phyloP scores from a whole-genome alignment of 768 basidiomycete species.

The Leccinum barrowsii region DNA sequence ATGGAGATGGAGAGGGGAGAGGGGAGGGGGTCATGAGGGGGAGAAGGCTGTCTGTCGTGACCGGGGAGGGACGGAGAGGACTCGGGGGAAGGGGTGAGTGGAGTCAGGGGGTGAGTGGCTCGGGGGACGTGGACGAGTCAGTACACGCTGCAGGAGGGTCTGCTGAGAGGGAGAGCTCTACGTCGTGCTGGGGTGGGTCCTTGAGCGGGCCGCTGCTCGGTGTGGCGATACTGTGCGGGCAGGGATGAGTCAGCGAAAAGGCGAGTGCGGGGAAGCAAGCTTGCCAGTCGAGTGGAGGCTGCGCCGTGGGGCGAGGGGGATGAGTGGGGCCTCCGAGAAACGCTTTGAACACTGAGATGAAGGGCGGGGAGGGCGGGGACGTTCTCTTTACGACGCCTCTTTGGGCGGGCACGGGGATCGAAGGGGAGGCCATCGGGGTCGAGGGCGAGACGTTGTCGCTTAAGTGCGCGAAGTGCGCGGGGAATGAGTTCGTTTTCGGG shows the following conservation, averaged over 20 bases:
- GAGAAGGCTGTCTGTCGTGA: constrained; percentile 22
- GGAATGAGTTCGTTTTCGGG: constrained; percentile 32
- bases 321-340: constrained; percentile 4
- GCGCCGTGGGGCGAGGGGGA: constrained; percentile 7
- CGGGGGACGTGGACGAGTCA: constrained; percentile 4
- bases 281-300: neutral
- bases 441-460: constrained; percentile 30
- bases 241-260: neutral
- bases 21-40: constrained; percentile 8
- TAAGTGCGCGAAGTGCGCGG: constrained; percentile 33
- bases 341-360: constrained; percentile 7
- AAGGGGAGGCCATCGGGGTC: constrained; percentile 28
- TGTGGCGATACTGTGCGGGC: constrained; percentile 7
- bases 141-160: neutral
- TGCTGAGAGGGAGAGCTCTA: constrained; percentile 1
- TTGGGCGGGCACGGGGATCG: constrained; percentile 8
- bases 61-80: constrained; percentile 24
- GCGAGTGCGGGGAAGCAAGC: neutral
- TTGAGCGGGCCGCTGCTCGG: constrained; percentile 2
- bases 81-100: constrained; percentile 21
- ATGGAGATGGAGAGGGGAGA: neutral
- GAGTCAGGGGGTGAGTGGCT: constrained; percentile 16
- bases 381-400: constrained; percentile 24
- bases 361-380: neutral
- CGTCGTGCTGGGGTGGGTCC: neutral